Percentiles rank a stretch among this genome's conserved stretches.
Conservation (phyloP, 2,329 filamentous ascomycete species). For the Cercospora sp. region DNA sequence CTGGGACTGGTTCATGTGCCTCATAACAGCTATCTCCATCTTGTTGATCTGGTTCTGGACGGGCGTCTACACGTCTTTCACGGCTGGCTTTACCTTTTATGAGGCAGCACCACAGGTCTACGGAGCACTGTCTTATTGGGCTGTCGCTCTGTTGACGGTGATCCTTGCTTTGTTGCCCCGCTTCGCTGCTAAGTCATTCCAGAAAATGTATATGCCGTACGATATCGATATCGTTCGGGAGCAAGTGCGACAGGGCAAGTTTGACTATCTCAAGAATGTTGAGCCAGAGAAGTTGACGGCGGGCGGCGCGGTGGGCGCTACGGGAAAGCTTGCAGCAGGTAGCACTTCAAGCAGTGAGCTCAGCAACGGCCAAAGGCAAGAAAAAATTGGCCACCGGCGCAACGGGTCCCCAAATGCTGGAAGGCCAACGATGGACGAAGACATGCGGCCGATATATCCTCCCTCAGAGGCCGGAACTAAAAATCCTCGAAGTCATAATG, state of each 20-base stretch:
- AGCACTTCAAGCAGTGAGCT: slow-evolving; percentile 62
- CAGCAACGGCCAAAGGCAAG: slow-evolving; percentile 16
- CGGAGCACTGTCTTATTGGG: slow-evolving; percentile 81
- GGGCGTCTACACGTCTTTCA: slow-evolving; percentile 73
- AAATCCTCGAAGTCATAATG: slow-evolving; percentile 80
- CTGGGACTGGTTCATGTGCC: slow-evolving; percentile 94
- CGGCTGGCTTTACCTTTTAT: slow-evolving; percentile 66
- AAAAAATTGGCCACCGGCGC: slow-evolving; percentile 47
- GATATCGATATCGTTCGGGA: slow-evolving; percentile 96
- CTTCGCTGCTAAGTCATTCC: slow-evolving; percentile 80
- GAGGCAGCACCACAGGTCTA: slow-evolving; percentile 77
- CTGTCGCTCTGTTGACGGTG: slow-evolving; percentile 73
- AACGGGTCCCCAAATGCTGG: slow-evolving; percentile 22
- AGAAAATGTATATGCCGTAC: slow-evolving; percentile 91
- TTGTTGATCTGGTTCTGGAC: slow-evolving; percentile 95
- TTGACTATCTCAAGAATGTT: slow-evolving; percentile 67
- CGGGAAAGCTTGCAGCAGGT: slow-evolving; percentile 46
- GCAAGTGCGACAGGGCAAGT: slow-evolving; percentile 80
- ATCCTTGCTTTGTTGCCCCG: slow-evolving; percentile 83
- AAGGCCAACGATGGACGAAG: slow-evolving; percentile 70
- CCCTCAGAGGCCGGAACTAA: slow-evolving; percentile 82
- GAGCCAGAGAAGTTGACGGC: slow-evolving; percentile 41
- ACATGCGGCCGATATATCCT: slow-evolving; percentile 88
- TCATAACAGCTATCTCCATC: slow-evolving; percentile 79
- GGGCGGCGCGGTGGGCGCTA: slow-evolving; percentile 42